Evolutionary conservation across 805 yeast species (phyloP).

Genomic region (Candida ascalaphidarum): DNA sequence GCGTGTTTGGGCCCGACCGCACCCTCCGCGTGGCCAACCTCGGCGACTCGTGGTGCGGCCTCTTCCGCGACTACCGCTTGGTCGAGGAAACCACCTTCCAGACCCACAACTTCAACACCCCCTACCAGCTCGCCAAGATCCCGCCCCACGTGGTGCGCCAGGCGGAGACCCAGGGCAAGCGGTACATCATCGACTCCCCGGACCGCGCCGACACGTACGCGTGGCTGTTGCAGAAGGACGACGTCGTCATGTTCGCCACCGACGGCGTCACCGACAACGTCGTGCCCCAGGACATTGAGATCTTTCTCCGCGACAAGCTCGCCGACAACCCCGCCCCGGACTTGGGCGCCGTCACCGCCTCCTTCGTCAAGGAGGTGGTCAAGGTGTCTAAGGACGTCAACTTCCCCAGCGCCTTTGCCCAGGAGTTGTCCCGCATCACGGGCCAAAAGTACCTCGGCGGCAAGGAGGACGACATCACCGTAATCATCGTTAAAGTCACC

Average conservation of each 20-base stretch:
- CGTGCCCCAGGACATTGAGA: constrained; percentile 59
- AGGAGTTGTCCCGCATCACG: constrained; percentile 56
- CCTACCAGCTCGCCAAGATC: constrained; percentile 80
- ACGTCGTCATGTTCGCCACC: constrained; percentile 77
- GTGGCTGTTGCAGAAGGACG: constrained; percentile 62
- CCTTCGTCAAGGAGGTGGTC: constrained; percentile 60
- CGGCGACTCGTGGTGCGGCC: constrained; percentile 94
- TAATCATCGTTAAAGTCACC: constrained; percentile 65
- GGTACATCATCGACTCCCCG: constrained; percentile 68
- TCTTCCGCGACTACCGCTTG: constrained; percentile 59
- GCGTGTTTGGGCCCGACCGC: constrained; percentile 48
- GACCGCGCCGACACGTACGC: constrained; percentile 55
- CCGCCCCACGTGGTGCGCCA: constrained; percentile 52
- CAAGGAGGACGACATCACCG: constrained; percentile 90
- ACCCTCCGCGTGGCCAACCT: constrained; percentile 67
- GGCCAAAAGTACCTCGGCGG: constrained; percentile 79
- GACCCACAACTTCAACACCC: constrained; percentile 85
- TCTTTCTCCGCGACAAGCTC: constrained; percentile 52
- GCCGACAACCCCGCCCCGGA: constrained; percentile 17
- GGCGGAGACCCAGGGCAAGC: constrained; percentile 46
- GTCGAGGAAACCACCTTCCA: constrained; percentile 66
- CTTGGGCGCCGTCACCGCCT: constrained; percentile 39
- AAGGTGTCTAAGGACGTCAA: constrained; percentile 62
- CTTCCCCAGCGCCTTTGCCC: constrained; percentile 81
- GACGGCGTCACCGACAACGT: constrained; percentile 93